A percentile compares a stretch with the other conserved stretches of the same genome.
These are phyloP conservation scores for Nicotiana tomentosiformis DNA, from an alignment of 257 asterid genomes.

Conservation along the genomic window DNA sequence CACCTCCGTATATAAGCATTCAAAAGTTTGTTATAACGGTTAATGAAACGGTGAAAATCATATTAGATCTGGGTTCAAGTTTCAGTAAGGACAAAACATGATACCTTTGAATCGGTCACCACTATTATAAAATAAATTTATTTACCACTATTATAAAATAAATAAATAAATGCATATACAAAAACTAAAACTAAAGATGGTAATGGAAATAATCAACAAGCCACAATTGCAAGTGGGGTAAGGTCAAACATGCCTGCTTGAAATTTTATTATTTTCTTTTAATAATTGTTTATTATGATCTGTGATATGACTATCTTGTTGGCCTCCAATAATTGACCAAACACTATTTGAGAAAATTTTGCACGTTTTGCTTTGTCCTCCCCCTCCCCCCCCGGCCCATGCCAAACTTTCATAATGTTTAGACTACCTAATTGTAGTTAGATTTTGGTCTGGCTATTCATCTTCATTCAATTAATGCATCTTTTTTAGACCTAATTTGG, in stretches of 20 bases:
- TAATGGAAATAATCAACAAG: background rate
- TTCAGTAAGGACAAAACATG: no score
- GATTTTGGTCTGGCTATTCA: background rate
- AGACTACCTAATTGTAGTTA: background rate
- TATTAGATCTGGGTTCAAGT: background rate
- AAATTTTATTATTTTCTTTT: background rate
- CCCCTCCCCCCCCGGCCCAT: no score
- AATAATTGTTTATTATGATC: background rate
- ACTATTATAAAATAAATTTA: background rate
- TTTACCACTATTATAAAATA: background rate
- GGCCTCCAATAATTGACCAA: constrained; percentile 6
- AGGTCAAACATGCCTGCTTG: constrained; percentile 1
- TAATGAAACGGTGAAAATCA: background rate
- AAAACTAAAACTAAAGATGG: background rate
- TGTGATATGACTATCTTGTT: background rate
- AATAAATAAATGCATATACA: background rate
- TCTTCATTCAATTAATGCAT: background rate
- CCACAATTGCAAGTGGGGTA: background rate
- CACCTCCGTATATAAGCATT: no score
- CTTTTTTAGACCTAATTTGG: background rate
- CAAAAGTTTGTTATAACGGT: no score
- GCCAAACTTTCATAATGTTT: background rate
- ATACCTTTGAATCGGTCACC: no score
- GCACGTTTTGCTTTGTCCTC: background rate
- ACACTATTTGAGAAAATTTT: background rate